Conservation (phyloP, 805 yeast genomes). For the Monosporozyma servazzii region DNA sequence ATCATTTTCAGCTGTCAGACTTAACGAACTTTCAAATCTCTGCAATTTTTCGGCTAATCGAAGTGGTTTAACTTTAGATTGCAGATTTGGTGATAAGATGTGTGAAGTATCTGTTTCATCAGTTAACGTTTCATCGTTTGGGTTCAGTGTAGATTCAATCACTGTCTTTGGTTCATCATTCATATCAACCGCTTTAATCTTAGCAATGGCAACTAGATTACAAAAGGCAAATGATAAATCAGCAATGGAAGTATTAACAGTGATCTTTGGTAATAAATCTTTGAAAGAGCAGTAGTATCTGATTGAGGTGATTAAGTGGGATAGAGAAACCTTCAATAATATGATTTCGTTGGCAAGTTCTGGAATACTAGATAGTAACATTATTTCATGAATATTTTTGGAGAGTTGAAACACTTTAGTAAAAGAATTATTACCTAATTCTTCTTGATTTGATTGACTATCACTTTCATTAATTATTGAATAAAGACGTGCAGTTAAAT, state of each 20-base stretch:
- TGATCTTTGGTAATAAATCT: slow-evolving; percentile 50
- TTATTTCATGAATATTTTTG: slow-evolving; percentile 13
- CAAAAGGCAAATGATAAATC: slow-evolving; percentile 63
- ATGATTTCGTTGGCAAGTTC: slow-evolving; percentile 35
- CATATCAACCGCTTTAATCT: slow-evolving; percentile 3
- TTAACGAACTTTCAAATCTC: slow-evolving; percentile 11
- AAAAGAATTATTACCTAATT: slow-evolving; percentile 15
- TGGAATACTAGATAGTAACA: slow-evolving; percentile 16
- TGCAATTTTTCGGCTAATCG: slow-evolving; percentile 48
- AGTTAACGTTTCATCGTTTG: not conserved
- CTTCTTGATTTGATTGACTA: not conserved
- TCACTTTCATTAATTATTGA: slow-evolving; percentile 5
- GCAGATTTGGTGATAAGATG: not conserved
- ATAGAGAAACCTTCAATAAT: slow-evolving; percentile 50
- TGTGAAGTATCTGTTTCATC: not conserved
- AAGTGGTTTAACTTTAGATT: slow-evolving; percentile 48
- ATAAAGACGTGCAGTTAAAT: slow-evolving; percentile 8
- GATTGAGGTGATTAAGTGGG: slow-evolving; percentile 67
- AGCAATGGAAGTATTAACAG: slow-evolving; percentile 66
- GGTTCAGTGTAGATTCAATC: not conserved
- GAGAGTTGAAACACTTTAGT: slow-evolving; percentile 21
- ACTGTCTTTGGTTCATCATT: not conserved
- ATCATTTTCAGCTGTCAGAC: not conserved
- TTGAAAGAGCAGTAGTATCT: slow-evolving; percentile 62
- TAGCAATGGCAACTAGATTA: slow-evolving; percentile 36